These are phyloP conservation scores for Candida sanyiensis DNA, from an alignment of 805 yeast genomes.

Conservation along the genomic window DNA sequence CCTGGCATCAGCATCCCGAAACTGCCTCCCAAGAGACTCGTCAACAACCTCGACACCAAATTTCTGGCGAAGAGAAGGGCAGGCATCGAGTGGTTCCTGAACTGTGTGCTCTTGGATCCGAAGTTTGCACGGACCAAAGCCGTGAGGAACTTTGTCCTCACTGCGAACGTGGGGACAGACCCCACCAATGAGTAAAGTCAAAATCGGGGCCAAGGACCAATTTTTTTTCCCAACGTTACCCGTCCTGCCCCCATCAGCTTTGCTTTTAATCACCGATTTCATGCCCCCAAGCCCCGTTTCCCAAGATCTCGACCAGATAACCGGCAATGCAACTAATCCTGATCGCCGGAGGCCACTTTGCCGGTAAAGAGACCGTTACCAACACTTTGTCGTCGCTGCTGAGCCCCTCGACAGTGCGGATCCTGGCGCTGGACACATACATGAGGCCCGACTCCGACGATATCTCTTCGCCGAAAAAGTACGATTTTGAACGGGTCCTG, in stretches of 20 bases:
- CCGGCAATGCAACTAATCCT: constrained; percentile 31
- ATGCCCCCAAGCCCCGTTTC: too few species aligned
- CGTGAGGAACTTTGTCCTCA: constrained; percentile 28
- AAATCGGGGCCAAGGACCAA: too few species aligned
- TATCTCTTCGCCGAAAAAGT: constrained; percentile 12
- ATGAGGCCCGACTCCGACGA: constrained; percentile 16
- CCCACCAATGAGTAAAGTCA: too few species aligned
- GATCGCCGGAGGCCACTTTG: constrained; percentile 58
- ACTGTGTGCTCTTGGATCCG: constrained; percentile 41
- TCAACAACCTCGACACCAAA: constrained; percentile 20
- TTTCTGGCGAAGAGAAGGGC: constrained; percentile 35
- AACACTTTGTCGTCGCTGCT: constrained; percentile 2
- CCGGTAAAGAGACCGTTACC: constrained; percentile 37
- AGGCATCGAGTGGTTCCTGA: constrained; percentile 40
- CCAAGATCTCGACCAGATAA: too few species aligned
- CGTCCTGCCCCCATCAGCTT: neutral
- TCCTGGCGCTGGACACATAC: constrained; percentile 42
- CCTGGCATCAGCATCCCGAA: constrained; percentile 36
- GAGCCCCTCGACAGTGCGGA: constrained; percentile 9
- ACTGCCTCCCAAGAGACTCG: constrained; percentile 39
- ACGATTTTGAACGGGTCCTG: constrained; percentile 29
- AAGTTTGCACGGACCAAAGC: constrained; percentile 28
- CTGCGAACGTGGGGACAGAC: neutral
- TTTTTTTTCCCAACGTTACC: too few species aligned
- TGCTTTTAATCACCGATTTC: too few species aligned